Evolutionary conservation across 176 grass and related monocot species (phyloP).

Genomic region (Secale cereale): DNA sequence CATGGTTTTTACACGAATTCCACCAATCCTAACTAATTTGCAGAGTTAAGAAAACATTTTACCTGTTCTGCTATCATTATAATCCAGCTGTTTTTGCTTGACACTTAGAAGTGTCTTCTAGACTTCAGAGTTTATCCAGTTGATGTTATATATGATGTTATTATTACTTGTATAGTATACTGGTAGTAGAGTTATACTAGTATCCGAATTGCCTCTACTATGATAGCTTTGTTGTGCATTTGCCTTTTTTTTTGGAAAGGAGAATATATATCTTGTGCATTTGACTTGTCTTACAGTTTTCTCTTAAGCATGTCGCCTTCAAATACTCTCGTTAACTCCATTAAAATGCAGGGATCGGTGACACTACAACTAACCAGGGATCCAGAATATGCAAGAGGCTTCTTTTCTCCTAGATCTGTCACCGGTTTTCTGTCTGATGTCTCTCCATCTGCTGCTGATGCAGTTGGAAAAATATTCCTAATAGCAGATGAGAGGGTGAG

Average conservation of each 20-base stretch:
- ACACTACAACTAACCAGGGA: constrained; percentile 86
- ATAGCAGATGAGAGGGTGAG: constrained; percentile 79
- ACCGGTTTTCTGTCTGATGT: constrained; percentile 95
- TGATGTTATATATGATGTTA: constrained; percentile 26
- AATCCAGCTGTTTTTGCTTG: background rate
- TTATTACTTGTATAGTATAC: background rate
- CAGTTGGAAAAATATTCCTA: constrained; percentile 92
- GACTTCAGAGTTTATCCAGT: background rate
- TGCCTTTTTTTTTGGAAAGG: no score
- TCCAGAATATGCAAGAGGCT: constrained; percentile 63
- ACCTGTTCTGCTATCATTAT: background rate
- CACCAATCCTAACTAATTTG: background rate
- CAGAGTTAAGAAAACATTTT: background rate
- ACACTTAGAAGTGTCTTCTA: background rate
- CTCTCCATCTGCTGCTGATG: constrained; percentile 88
- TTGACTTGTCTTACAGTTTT: constrained; percentile 14
- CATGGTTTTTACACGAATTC: constrained; percentile 7
- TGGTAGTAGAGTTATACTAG: background rate
- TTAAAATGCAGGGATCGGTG: constrained; percentile 65
- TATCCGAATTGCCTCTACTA: background rate
- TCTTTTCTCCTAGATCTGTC: constrained; percentile 94
- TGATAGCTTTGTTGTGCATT: constrained; percentile 21
- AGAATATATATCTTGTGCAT: no score
- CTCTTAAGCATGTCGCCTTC: constrained; percentile 1
- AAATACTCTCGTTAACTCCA: constrained; percentile 27